Base-by-base conservation (phyloP, 768 basidiomycete species). In the Russula vinacea region DNA sequence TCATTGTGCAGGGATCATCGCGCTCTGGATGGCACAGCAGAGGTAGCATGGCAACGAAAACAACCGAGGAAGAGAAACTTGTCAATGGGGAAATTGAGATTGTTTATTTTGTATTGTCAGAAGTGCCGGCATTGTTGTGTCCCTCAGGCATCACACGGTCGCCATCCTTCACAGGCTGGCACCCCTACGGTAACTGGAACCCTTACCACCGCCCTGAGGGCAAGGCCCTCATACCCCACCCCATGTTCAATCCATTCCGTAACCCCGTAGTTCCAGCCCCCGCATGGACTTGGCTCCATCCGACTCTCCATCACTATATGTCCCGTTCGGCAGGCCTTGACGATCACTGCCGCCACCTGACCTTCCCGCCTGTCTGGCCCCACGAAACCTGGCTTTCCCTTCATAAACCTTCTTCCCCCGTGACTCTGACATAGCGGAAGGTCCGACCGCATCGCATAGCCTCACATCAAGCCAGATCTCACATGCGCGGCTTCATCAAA, bases 261-360 rank as follows among this genome's bases (percentile, higher is more conserved):
- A 64, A 64, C 29, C 5, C 26, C 39, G 47, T 26, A 22, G 58
- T 49, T 60, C 63, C 63, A 64, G 63, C 58, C 63, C 54, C 58
- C 26, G 35, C 58, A 44, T 64, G 47, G 58, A 55, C 58, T 59
- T 55, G 47, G 53, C 47, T 56, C 58, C 44, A 47, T 53, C 44
- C 53, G 53, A 40, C 22, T 47, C 62, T 35, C 53, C 35, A 64
- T 50, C 45, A 52, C 62, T 33, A 14, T 29, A 52, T 62, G 61
- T 55, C 61, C 35, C 44, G 8, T 45, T 62, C 60, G 22, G 42
- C 33, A 45, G 40, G n/a, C n/a, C n/a, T 59, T 54, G 63, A 60
- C 52, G 63, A 64, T 64, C 63, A 56, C 39, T 24, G 19, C 52
- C 16, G 29, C 63, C 63, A 50, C 45, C 45, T 60, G 63, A 64